Evolutionary conservation across 1,139 yeast genomes (phyloP).

Genomic region (Kodamaea alishanica): DNA sequence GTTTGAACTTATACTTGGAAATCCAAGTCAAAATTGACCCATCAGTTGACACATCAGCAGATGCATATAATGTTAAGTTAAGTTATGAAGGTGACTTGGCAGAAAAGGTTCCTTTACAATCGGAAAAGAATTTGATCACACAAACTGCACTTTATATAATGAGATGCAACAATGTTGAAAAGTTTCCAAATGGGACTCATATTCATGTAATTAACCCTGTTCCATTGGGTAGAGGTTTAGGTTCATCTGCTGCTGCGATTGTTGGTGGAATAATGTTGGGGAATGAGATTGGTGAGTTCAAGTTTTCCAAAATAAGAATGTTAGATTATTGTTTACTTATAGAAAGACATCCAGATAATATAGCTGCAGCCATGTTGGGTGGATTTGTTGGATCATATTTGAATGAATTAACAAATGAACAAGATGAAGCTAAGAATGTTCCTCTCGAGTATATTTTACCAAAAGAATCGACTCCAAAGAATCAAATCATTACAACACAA

Average conservation of each 20-base stretch:
- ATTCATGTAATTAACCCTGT: constrained; percentile 84
- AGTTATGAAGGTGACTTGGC: constrained; percentile 74
- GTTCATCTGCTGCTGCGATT: constrained; percentile 98
- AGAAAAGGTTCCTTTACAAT: constrained; percentile 69
- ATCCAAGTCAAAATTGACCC: constrained; percentile 65
- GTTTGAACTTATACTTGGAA: constrained; percentile 69
- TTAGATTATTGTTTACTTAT: constrained; percentile 94
- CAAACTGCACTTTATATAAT: constrained; percentile 88
- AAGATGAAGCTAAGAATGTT: constrained; percentile 69
- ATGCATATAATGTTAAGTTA: constrained; percentile 66
- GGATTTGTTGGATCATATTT: constrained; percentile 95
- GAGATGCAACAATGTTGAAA: constrained; percentile 69
- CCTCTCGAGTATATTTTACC: constrained; percentile 85
- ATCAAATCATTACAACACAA: constrained; percentile 25
- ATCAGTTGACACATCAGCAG: constrained; percentile 46
- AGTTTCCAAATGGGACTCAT: constrained; percentile 82
- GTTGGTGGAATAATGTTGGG: constrained; percentile 96
- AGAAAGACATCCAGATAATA: constrained; percentile 97
- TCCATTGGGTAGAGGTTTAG: constrained; percentile 94
- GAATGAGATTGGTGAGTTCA: constrained; percentile 73
- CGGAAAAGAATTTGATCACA: constrained; percentile 81
- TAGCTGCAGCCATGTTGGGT: constrained; percentile 98
- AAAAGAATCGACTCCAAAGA: constrained; percentile 67
- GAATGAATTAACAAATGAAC: constrained; percentile 70
- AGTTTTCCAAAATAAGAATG: constrained; percentile 73